These are phyloP conservation scores for Selenicereus undatus DNA, from an alignment of 148 eudicot genomes.

Conservation along the genomic window DNA sequence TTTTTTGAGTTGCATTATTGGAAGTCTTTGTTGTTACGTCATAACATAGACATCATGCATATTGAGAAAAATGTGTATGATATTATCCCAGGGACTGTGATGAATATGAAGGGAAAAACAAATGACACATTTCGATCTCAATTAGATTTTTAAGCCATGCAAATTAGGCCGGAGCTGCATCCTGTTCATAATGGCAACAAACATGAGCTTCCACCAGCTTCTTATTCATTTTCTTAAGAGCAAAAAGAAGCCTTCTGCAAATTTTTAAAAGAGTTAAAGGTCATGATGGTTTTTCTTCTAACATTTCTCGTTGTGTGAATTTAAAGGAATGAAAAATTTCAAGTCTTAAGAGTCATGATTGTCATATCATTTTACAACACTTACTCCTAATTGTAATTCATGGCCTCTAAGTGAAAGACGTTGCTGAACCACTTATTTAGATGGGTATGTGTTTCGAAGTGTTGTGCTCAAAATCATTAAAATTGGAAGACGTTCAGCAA, in stretches of 20 bases:
- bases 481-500: neutral
- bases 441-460: neutral
- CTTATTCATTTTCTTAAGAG: neutral
- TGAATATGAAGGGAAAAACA: constrained; percentile 1
- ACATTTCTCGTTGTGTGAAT: neutral
- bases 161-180: neutral
- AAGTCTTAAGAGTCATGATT: constrained; percentile 13
- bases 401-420: too few relatives aligned
- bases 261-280: constrained; percentile 9
- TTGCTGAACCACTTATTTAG: neutral
- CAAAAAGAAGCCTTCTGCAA: neutral
- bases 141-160: neutral
- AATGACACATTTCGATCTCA: neutral
- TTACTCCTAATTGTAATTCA: too few relatives aligned
- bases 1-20: too few relatives aligned
- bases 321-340: constrained; percentile 1
- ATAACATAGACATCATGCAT: too few relatives aligned
- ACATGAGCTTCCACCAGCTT: neutral
- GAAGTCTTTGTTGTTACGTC: too few relatives aligned
- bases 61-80: neutral
- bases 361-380: neutral
- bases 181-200: neutral
- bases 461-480: neutral
- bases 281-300: constrained; percentile 15
- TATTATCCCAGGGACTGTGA: neutral